Evolutionary conservation across 495 filamentous ascomycete species (phyloP), one percentile per base, ranked within the genome.

Genomic region (Jackrogersella multiformis): DNA sequence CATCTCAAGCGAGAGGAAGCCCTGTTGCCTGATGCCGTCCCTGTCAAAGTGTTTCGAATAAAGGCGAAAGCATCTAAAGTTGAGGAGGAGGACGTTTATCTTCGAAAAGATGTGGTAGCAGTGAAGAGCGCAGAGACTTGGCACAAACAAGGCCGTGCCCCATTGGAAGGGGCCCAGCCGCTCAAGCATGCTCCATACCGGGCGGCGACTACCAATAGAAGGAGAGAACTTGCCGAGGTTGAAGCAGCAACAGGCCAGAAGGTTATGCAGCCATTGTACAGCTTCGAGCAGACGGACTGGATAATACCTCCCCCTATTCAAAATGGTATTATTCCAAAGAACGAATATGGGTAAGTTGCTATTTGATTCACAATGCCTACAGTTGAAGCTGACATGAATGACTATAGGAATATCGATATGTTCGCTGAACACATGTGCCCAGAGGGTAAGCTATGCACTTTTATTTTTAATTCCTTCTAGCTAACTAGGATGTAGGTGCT

Each of bases 351-450:
- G 73, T 74, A 56, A 32, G 67, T 64, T 39, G 8, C 8, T 23
- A 12, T 21, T 35, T 18, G 2, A 13, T 21, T n/a, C 34, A 5
- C 8, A 41, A 54, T 35, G 26, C 5, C 12, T 13, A 5, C n/a
- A 32, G 24, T 15, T 15, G 15, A 35, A 15, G 48, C 66, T 72
- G 61, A 74, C 23, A 10, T 12, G 4, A 32, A 23, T 12, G 4
- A 32, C 16, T 6, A 16, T 36, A 74, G 73, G 6, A 99, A 99
- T 74, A 97, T 97, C 64, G 96, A 99, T 77, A 88, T 97, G 65
- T 99, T 94, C 72, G 93, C 90, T 2, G 89, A 92, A 44, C 92
- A 89, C 56, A 98, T 99, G 94, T 89, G 97, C 15, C 95, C 95
- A 1, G 70, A 80, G 41, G 95, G 72, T 70, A 42, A 60, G 54